A percentile compares a stretch with the other conserved stretches of the same genome.
Conservation (phyloP, 169 alveolate genomes). For the Plasmodium billcollinsi region DNA sequence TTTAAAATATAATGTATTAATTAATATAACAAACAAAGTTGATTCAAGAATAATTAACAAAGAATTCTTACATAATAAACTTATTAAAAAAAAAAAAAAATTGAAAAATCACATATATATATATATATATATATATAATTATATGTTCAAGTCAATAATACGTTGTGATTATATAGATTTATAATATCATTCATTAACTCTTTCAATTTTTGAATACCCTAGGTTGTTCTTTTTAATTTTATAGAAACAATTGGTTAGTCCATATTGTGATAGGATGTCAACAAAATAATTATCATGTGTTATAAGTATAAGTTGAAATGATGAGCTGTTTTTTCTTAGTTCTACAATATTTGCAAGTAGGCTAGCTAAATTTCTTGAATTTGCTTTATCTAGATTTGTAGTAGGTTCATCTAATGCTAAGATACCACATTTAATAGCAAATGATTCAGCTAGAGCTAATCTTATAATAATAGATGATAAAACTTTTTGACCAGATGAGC, state of each 20-base stretch:
- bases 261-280: slow-evolving; percentile 64
- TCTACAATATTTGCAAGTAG: slow-evolving; percentile 82
- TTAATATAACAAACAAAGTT: too few species aligned
- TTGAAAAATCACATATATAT: neutral
- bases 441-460: slow-evolving; percentile 98
- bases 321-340: slow-evolving; percentile 78
- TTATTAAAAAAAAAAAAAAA: too few species aligned
- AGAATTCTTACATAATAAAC: too few species aligned
- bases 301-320: slow-evolving; percentile 95
- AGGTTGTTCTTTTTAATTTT: slow-evolving; percentile 22
- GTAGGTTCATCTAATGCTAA: slow-evolving; percentile 99
- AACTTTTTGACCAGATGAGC: slow-evolving; percentile 98
- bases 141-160: neutral
- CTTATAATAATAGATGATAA: slow-evolving; percentile 97
- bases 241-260: slow-evolving; percentile 62
- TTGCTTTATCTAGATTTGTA: slow-evolving; percentile 96
- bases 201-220: slow-evolving; percentile 42
- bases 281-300: slow-evolving; percentile 95
- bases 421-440: slow-evolving; percentile 97
- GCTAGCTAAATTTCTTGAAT: slow-evolving; percentile 92
- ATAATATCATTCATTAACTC: neutral
- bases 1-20: too few species aligned
- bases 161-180: neutral
- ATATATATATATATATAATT: neutral
- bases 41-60: too few species aligned